Percentiles rank a stretch among this genome's conserved stretches.
phyloP scores from a whole-genome alignment of 257 asterid genomes.

The Solanum stenotomum region DNA sequence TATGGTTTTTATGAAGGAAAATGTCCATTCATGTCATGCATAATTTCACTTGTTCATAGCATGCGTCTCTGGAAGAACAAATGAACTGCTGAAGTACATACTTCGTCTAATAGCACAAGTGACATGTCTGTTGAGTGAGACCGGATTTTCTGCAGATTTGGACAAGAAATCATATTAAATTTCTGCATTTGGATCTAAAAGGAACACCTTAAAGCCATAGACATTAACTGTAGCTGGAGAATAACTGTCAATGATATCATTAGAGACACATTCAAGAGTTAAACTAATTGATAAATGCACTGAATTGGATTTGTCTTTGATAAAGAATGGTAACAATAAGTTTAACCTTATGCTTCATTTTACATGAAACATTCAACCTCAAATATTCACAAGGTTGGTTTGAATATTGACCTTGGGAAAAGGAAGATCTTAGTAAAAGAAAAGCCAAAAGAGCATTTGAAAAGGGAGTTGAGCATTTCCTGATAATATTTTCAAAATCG shows the following conservation, averaged over 20 bases:
- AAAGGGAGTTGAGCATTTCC: neutral
- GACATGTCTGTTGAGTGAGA: constrained; percentile 65
- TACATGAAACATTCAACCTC: neutral
- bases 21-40: neutral
- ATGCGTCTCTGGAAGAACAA: neutral
- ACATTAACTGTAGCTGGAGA: neutral
- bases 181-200: constrained; percentile 1
- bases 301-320: neutral
- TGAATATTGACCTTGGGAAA: neutral
- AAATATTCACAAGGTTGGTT: neutral
- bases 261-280: neutral
- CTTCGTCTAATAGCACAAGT: constrained; percentile 89
- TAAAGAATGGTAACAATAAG: neutral
- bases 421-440: neutral
- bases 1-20: neutral
- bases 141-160: constrained; percentile 70
- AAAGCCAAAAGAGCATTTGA: neutral
- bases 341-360: neutral
- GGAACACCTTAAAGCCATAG: constrained; percentile 3
- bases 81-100: constrained; percentile 19
- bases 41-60: neutral
- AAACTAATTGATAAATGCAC: neutral
- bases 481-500: neutral
- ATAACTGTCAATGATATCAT: neutral
- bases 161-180: constrained; percentile 6